Evolutionary conservation across 2,329 filamentous ascomycete genomes (phyloP).

Genomic region (Geosmithia putterillii): DNA sequence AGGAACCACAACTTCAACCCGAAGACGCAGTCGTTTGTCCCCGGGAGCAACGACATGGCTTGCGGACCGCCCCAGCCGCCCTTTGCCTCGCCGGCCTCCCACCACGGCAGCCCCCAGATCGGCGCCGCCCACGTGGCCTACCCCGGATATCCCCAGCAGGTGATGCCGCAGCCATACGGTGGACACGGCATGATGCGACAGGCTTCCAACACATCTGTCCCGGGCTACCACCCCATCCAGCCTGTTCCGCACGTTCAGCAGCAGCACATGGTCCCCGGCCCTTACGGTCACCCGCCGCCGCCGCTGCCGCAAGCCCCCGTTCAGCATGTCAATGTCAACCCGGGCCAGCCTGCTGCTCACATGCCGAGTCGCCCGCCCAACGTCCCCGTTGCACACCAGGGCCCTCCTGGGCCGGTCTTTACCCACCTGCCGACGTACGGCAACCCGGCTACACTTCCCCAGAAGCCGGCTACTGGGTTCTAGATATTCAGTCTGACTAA

Average conservation of each 20-base stretch:
- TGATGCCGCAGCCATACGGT: conserved; percentile 27
- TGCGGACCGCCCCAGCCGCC: conserved; percentile 30
- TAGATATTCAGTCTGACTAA: too few species aligned
- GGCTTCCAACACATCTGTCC: conserved; percentile 40
- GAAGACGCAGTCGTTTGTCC: conserved; percentile 85
- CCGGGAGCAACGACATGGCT: conserved; percentile 36
- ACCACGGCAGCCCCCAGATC: conserved; percentile 41
- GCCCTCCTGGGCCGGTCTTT: conserved; percentile 29
- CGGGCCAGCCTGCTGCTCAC: conserved; percentile 20
- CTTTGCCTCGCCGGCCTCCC: conserved; percentile 34
- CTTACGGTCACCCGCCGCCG: conserved; percentile 19
- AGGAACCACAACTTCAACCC: conserved; percentile 78
- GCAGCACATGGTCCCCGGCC: conserved; percentile 8
- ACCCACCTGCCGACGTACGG: conserved; percentile 43
- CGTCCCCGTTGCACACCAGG: too few species aligned
- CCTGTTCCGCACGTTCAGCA: conserved; percentile 6
- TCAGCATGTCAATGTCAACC: conserved; percentile 2
- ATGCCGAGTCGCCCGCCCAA: conserved; percentile 34
- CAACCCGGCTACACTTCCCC: conserved; percentile 46
- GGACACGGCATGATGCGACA: conserved; percentile 45
- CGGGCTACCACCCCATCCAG: conserved; percentile 28
- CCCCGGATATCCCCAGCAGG: conserved; percentile 31
- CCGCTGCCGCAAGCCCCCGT: conserved; percentile 20
- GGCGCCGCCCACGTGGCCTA: conserved; percentile 38
- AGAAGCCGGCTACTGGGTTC: conserved; percentile 41